Percentiles rank a stretch among this genome's conserved stretches.
Evolutionary conservation across 192 early-diverging fungal genomes (phyloP).

Genomic region (Podila verticillata): DNA sequence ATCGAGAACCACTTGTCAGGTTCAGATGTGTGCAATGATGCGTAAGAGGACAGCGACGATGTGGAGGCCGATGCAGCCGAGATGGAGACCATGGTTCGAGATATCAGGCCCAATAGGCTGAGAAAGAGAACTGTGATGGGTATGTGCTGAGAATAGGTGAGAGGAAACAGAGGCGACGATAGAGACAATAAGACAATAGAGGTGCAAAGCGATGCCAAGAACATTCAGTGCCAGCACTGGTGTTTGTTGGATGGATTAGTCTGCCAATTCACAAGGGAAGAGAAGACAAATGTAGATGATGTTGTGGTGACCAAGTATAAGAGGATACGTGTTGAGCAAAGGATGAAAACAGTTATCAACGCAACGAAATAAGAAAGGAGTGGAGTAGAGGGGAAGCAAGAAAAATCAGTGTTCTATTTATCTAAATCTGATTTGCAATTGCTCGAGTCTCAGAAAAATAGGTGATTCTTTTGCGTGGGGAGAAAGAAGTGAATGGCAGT

Average conservation of each 20-base stretch:
- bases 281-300: background rate
- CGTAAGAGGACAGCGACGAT: background rate
- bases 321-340: background rate
- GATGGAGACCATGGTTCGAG: background rate
- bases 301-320: background rate
- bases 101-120: no score
- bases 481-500: no score
- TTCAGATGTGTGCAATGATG: background rate
- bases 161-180: background rate
- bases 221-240: no score
- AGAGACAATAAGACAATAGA: no score
- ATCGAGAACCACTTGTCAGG: background rate
- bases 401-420: background rate
- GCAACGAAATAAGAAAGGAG: background rate
- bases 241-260: no score
- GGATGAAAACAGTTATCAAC: background rate
- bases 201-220: no score
- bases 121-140: background rate
- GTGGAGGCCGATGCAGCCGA: background rate
- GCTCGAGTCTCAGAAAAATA: background rate
- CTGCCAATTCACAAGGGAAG: no score
- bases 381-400: background rate
- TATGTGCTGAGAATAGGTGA: background rate
- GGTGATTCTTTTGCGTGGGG: no score
- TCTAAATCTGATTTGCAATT: background rate